A percentile compares a stretch with the other conserved stretches of the same genome.
Conservation (phyloP, 208 protist species). For the Leishmania aethiopica region DNA sequence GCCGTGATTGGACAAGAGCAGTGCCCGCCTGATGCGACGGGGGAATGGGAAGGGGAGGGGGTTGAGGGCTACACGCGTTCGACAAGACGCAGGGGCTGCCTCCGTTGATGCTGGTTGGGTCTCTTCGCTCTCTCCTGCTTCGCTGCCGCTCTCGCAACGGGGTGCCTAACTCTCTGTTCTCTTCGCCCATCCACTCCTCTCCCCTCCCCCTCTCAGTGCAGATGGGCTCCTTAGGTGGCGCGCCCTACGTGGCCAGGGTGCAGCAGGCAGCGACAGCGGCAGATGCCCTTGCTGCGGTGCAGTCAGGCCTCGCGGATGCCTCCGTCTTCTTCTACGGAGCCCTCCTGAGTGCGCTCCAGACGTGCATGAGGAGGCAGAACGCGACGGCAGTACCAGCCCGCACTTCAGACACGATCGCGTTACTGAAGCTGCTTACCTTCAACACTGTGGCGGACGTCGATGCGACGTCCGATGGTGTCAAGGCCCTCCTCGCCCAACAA, state of each 20-base stretch:
- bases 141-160: not conserved
- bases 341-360: slow-evolving; percentile 26
- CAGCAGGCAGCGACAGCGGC: slow-evolving; percentile 3
- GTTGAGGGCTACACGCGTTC: not conserved
- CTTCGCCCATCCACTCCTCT: slow-evolving; percentile 5
- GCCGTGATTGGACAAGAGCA: not conserved
- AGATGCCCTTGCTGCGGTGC: slow-evolving; percentile 16
- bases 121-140: not conserved
- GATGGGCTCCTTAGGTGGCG: not conserved
- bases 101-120: not conserved
- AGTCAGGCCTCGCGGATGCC: slow-evolving; percentile 34
- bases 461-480: slow-evolving; percentile 6
- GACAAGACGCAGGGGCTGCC: no score
- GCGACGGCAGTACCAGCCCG: not conserved
- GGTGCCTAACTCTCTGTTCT: not conserved
- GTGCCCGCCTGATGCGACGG: not conserved
- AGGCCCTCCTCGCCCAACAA: slow-evolving; percentile 25
- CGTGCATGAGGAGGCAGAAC: slow-evolving; percentile 6
- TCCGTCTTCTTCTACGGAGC: slow-evolving; percentile 56
- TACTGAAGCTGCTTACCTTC: slow-evolving; percentile 31
- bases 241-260: slow-evolving; percentile 14
- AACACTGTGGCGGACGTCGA: slow-evolving; percentile 9
- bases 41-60: not conserved
- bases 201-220: not conserved
- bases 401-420: slow-evolving; percentile 3